Base-by-base conservation (phyloP, 2,329 filamentous ascomycete species). In the Capronia coronata region DNA sequence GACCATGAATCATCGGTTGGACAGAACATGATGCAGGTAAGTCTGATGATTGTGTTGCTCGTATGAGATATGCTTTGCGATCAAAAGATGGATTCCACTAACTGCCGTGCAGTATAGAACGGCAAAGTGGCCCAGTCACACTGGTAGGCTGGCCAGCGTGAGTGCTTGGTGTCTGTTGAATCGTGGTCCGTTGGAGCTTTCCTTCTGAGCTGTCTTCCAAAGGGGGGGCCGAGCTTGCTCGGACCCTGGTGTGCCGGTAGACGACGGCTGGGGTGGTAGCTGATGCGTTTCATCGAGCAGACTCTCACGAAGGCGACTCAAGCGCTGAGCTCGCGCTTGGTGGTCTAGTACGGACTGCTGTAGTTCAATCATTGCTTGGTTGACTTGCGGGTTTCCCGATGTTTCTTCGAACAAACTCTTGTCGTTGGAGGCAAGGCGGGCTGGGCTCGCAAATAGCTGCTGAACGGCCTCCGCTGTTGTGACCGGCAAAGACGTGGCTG, bases 161-260 rank as follows among this genome's bases (percentile, higher is more conserved):
- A 54, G 45, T 8, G 22, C 19, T 27, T 52, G 49, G 25, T 55
- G 53, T 45, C 29, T 49, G 21, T 46, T 39, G 29, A 55, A 55
- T 13, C 47, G 46, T n/a, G 34, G 14, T 19, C 34, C 34, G 7
- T n/a, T 16, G 5, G 34, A 18, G 16, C 2, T 13, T 18, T 48
- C n/a, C 8, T n/a, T 25, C 14, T 41, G 38, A 5, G 18, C 34
- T 19, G 14, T 19, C 7, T 8, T n/a, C n/a, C n/a, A n/a, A n/a
- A n/a, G n/a, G n/a, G n/a, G n/a, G n/a, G n/a, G n/a, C n/a, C n/a
- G n/a, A n/a, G n/a, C n/a, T n/a, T n/a, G n/a, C n/a, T n/a, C n/a
- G n/a, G n/a, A n/a, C n/a, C n/a, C n/a, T n/a, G n/a, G n/a, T n/a
- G n/a, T n/a, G n/a, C n/a, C 7, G 14, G 14, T 19, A 11, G 14